A percentile compares a stretch with the other conserved stretches of the same genome.
Evolutionary conservation across 495 filamentous ascomycete species (phyloP).

Genomic region (Talaromyces borbonicus): DNA sequence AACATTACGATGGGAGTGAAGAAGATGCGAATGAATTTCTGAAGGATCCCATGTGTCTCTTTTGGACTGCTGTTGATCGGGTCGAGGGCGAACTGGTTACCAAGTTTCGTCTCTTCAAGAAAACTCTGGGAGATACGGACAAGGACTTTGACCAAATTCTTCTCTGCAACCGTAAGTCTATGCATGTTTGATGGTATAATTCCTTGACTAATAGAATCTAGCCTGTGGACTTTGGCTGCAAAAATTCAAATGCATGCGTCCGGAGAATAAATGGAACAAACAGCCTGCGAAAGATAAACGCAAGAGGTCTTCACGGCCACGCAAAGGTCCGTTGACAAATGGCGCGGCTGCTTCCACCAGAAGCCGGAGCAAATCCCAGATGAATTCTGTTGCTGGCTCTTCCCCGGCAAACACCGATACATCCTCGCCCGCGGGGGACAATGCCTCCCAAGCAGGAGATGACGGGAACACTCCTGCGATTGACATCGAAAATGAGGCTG

Average conservation of each 20-base stretch:
- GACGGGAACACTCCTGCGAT: constrained; percentile 27
- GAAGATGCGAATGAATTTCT: constrained; percentile 54
- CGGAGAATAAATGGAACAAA: constrained; percentile 72
- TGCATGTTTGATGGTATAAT: constrained; percentile 5
- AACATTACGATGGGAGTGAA: constrained; percentile 51
- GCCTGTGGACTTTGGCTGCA: constrained; percentile 90
- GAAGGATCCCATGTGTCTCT: constrained; percentile 51
- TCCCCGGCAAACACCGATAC: constrained; percentile 34
- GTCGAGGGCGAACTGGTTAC: constrained; percentile 48
- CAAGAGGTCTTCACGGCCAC: constrained; percentile 30
- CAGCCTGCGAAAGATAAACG: constrained; percentile 32
- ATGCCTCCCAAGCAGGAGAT: constrained; percentile 24
- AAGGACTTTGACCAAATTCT: constrained; percentile 56
- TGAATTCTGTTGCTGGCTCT: constrained; percentile 22
- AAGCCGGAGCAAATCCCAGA: constrained; percentile 24
- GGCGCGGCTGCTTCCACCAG: constrained; percentile 18
- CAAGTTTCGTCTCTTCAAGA: constrained; percentile 66
- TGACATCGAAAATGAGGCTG: constrained; percentile 18
- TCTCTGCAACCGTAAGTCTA: constrained; percentile 76
- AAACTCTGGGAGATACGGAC: constrained; percentile 55
- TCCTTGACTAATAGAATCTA: constrained; percentile 17
- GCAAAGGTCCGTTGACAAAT: constrained; percentile 25
- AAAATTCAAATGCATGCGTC: constrained; percentile 77
- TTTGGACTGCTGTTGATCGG: constrained; percentile 52
- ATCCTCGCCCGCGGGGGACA: constrained; percentile 24